Conservation (phyloP, 106 monocot species). For the Dioscorea zingiberensis region DNA sequence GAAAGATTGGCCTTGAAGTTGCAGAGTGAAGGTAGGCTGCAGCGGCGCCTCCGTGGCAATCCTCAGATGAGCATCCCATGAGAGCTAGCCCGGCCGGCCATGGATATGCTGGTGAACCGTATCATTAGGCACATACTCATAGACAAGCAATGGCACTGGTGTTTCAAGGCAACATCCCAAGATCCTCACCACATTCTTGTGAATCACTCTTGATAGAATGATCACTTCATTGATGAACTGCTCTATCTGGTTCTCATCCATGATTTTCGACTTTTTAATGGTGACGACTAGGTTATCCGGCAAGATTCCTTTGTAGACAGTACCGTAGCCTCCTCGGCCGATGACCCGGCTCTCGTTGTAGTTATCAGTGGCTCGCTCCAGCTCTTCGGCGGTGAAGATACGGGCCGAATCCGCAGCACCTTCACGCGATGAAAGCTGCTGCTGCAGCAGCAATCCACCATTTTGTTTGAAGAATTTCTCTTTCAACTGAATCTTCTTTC, state of each 20-base stretch:
- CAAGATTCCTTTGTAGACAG: slow-evolving; percentile 24
- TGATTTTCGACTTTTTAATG: slow-evolving; percentile 11
- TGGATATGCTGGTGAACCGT: slow-evolving; percentile 19
- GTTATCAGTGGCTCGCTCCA: slow-evolving; percentile 19
- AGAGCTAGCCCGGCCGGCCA: background rate
- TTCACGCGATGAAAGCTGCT: slow-evolving; percentile 1
- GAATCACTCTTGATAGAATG: slow-evolving; percentile 10
- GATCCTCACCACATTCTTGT: slow-evolving; percentile 16
- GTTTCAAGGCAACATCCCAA: slow-evolving; percentile 22
- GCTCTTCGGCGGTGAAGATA: slow-evolving; percentile 23
- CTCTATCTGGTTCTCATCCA: slow-evolving; percentile 6
- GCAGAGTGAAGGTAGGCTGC: slow-evolving; percentile 50
- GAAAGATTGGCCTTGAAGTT: slow-evolving; percentile 25
- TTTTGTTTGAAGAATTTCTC: slow-evolving; percentile 17
- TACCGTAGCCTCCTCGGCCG: slow-evolving; percentile 20
- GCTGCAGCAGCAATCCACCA: slow-evolving; percentile 12
- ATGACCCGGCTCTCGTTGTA: slow-evolving; percentile 9
- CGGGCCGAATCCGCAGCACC: background rate
- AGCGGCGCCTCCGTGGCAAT: slow-evolving; percentile 33
- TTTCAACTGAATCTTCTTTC: background rate
- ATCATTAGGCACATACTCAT: slow-evolving; percentile 3
- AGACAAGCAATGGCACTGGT: background rate
- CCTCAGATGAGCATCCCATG: slow-evolving; percentile 14
- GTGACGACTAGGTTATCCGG: slow-evolving; percentile 3
- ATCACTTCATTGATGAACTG: slow-evolving; percentile 22